Conservation (phyloP, 306 rosid species). For the Leucaena leucocephala region DNA sequence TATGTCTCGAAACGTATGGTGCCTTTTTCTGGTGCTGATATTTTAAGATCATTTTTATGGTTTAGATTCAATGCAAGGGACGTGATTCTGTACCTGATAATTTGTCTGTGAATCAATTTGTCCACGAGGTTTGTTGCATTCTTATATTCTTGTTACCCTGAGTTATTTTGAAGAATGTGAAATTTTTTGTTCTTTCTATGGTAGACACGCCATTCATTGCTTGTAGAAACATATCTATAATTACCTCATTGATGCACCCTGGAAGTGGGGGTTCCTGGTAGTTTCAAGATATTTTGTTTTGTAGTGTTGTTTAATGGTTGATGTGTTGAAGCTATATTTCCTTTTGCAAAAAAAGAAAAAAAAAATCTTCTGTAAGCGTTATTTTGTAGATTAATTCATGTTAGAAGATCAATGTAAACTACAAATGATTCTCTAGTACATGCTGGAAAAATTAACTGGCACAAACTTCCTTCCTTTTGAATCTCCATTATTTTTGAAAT, state of each 20-base stretch:
- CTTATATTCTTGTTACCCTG: conserved; percentile 30
- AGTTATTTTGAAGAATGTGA: conserved; percentile 32
- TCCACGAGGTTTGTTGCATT: conserved; percentile 81
- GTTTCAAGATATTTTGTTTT: conserved; percentile 1
- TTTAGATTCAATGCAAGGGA: conserved; percentile 93
- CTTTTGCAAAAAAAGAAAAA: not conserved
- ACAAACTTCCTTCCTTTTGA: not conserved
- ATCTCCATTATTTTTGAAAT: not conserved
- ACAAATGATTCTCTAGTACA: conserved; percentile 2
- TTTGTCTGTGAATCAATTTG: conserved; percentile 82
- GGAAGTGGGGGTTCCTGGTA: not conserved
- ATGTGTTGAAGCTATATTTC: not conserved
- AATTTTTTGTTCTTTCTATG: conserved; percentile 20
- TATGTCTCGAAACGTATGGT: conserved; percentile 22
- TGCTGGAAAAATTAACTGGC: not conserved
- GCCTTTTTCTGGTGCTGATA: conserved; percentile 26
- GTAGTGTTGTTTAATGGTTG: not conserved
- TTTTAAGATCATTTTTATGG: conserved; percentile 41
- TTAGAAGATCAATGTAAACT: conserved; percentile 9
- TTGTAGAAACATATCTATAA: conserved; percentile 10
- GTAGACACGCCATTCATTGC: conserved; percentile 16
- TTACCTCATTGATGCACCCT: conserved; percentile 20
- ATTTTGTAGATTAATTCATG: conserved; percentile 5
- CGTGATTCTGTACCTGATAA: conserved; percentile 95
- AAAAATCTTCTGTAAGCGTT: not conserved